phyloP scores from a whole-genome alignment of 2,329 filamentous ascomycete species.

The Pseudocercospora fuligena region DNA sequence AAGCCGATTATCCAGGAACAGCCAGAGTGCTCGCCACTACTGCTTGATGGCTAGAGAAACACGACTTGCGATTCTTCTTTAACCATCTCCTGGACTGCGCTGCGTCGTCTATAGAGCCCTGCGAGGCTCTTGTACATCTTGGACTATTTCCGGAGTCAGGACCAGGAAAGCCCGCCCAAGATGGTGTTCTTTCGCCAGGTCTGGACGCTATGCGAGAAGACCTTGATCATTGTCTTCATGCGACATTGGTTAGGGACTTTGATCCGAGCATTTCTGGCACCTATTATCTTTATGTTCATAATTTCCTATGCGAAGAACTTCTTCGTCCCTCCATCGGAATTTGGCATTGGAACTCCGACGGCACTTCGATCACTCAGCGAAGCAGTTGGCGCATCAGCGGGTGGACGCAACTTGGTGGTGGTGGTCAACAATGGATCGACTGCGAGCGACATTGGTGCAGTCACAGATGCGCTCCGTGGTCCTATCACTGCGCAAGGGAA shows the following conservation, averaged over 20 bases:
- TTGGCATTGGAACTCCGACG: conserved; percentile 68
- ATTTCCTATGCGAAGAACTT: conserved; percentile 72
- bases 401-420: conserved; percentile 70
- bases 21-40: not conserved
- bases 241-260: conserved; percentile 60
- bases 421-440: conserved; percentile 76
- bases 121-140: not conserved
- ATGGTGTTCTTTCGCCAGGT: conserved; percentile 52
- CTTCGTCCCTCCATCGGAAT: conserved; percentile 76
- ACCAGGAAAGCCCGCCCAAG: not conserved
- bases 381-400: conserved; percentile 63
- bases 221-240: conserved; percentile 58
- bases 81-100: not conserved
- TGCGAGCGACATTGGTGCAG: conserved; percentile 71
- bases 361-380: conserved; percentile 68
- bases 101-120: not conserved
- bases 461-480: conserved; percentile 68
- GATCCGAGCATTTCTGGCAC: conserved; percentile 61
- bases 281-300: conserved; percentile 57
- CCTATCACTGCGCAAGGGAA: conserved; percentile 63
- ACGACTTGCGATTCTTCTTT: not conserved
- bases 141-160: not conserved
- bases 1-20: not conserved
- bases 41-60: not conserved
- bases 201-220: conserved; percentile 63